Evolutionary conservation across 2,329 filamentous ascomycete genomes (phyloP).

Genomic region (Decorospora gaudefroyi): DNA sequence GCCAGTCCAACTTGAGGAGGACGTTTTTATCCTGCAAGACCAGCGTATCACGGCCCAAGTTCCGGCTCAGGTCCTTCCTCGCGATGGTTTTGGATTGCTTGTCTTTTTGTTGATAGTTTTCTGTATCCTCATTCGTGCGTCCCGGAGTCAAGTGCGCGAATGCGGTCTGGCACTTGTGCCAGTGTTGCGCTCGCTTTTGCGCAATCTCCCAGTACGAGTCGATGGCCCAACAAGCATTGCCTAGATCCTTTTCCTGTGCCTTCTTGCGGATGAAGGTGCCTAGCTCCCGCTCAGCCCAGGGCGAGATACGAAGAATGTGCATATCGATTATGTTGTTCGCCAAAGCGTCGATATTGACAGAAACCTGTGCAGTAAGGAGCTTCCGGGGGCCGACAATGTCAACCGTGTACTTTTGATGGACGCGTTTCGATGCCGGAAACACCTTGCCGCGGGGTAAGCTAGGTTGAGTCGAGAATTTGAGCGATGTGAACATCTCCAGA

Average conservation of each 20-base stretch:
- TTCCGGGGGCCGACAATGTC: conserved; percentile 57
- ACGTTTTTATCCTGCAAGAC: conserved; percentile 47
- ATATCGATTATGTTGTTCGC: conserved; percentile 59
- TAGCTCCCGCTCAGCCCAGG: conserved; percentile 63
- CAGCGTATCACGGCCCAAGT: conserved; percentile 40
- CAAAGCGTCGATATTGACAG: conserved; percentile 57
- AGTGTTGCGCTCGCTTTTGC: conserved; percentile 64
- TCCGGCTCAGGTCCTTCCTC: conserved; percentile 57
- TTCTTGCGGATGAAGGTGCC: conserved; percentile 56
- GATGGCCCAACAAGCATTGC: conserved; percentile 68
- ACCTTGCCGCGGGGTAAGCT: conserved; percentile 27
- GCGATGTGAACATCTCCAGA: conserved; percentile 70
- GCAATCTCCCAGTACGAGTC: conserved; percentile 69
- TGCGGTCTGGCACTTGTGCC: conserved; percentile 59
- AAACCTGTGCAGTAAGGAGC: conserved; percentile 62
- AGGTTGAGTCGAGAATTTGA: conserved; percentile 64
- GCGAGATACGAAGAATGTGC: conserved; percentile 60
- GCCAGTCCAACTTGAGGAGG: conserved; percentile 63
- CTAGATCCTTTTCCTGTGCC: conserved; percentile 57
- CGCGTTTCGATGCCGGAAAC: conserved; percentile 15
- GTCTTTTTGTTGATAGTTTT: conserved; percentile 26
- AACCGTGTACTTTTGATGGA: conserved; percentile 56
- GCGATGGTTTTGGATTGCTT: conserved; percentile 26
- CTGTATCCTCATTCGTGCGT: conserved; percentile 17
- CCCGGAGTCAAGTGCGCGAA: conserved; percentile 46